Conservation (phyloP, 208 protist species). For the Leishmania turanica region DNA sequence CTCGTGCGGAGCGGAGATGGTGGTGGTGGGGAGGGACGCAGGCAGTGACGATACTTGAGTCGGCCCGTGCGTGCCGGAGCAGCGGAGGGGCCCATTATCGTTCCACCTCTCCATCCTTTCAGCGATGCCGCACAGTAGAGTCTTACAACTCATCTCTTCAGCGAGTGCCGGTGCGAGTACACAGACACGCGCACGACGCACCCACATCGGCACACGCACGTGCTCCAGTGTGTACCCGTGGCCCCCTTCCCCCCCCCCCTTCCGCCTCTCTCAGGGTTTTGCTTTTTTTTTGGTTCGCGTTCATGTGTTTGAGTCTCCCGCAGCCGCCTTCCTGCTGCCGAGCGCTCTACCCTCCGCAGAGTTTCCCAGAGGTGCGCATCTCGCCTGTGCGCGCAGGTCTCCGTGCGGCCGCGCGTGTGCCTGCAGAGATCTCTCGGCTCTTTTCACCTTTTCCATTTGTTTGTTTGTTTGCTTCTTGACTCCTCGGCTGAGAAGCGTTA, state of each 20-base stretch:
- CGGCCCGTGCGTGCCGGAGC: neutral
- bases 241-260: neutral
- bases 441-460: neutral
- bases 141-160: neutral
- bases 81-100: neutral
- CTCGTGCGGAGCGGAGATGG: neutral
- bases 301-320: neutral
- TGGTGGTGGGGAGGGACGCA: neutral
- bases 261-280: neutral
- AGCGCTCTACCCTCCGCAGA: too few relatives aligned
- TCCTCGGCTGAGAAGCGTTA: neutral
- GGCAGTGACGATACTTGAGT: neutral
- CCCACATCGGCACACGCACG: neutral
- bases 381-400: neutral
- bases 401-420: neutral
- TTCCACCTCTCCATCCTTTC: neutral
- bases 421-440: neutral
- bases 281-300: neutral
- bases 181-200: neutral
- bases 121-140: neutral
- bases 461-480: neutral
- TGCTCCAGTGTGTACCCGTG: slow-evolving; percentile 3
- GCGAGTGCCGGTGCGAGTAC: neutral
- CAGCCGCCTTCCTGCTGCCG: neutral
- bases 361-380: too few relatives aligned